Evolutionary conservation across 1,284 basidiomycete genomes (phyloP), one percentile per base, ranked within the genome.

Genomic region (Austroboletus rostrupii): DNA sequence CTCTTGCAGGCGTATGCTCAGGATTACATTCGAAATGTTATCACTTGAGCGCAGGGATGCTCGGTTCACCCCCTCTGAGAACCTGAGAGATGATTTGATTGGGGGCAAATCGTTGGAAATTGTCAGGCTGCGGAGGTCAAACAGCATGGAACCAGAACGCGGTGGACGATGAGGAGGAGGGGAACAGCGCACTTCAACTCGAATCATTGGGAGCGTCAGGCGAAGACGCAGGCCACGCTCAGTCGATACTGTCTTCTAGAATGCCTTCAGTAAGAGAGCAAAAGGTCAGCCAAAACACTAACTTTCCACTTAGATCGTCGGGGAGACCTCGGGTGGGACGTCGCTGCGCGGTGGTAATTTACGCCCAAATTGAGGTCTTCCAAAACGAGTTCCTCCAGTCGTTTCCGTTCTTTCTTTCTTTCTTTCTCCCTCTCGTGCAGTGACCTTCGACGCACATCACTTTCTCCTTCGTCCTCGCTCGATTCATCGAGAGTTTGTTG

Each of bases 71-170:
- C 36, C 54, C 23, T 63, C 59, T n/a, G 68, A 67, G 61, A 85
- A 83, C 48, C 74, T 72, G 7, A 72, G 58, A 16, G 61, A 59
- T 8, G 67, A 54, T 59, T 37, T 63, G 50, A 57, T 46, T 13
- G 64, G 51, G 11, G 57, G 50, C 7, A 62, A 58, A 14, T 69
- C 66, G 29, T 70, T 72, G 37, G 61, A 69, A 3, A 85, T 47
- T 9, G 58, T 63, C n/a, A 86, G 57, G 43, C 74, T 70, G 59
- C 84, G 79, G 0, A 88, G 49, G 61, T 90, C 87, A 31, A 87
- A n/a, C 7, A 87, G 65, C 5, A 88, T 46, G 17, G 78, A 75
- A 9, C 88, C 87, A n/a, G 87, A 87, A 14, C 86, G 78, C 17
- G 70, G 69, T 13, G 58, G 39, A 29, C 55, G 58, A 2, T 60